Evolutionary conservation across 176 grass and related monocot species (phyloP), one percentile per base, ranked within the genome.

Genomic region (Avena sativa): DNA sequence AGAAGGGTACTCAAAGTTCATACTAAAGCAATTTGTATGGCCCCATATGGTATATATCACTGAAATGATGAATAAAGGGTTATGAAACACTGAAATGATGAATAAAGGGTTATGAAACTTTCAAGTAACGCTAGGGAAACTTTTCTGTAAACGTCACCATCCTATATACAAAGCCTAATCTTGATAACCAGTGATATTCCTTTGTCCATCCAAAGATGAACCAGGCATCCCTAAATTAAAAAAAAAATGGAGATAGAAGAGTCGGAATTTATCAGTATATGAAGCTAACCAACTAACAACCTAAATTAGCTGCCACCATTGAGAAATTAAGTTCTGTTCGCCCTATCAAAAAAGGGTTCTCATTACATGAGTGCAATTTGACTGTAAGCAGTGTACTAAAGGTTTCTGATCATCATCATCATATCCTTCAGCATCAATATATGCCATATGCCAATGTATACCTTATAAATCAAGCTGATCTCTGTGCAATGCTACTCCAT

Each of bases 151-250:
- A 71, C 71, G 46, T 64, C 78, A 36, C 26, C 12, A 67, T 61
- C 51, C 76, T 84, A 84, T 69, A 76, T 80, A 86, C 79, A 84
- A 44, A 84, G 38, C 47, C 43, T 83, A 61, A 69, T 72, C 68
- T 76, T 71, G 76, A 70, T 70, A 51, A 47, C 61, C 58, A 70
- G n/a, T 32, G 59, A 91, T 74, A 68, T 65, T 83, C 67, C 57
- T 91, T 66, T 75, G 75, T 68, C 38, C 68, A 80, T 80, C 68
- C 43, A 85, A 87, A 87, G 89, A 82, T 74, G 61, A 84, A 76
- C 26, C 11, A 19, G 60, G 50, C 79, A 78, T 21, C 30, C 81
- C 60, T 88, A 77, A 84, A 73, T 25, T 20, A 81, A 55, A 49
- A 26, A 60, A 86, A 57, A 88, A 81, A 52, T 13, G 28, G n/a